A percentile compares a stretch with the other conserved stretches of the same genome.
Conservation (phyloP, 331 rosid genomes). For the Erythrophleum ivorense region DNA sequence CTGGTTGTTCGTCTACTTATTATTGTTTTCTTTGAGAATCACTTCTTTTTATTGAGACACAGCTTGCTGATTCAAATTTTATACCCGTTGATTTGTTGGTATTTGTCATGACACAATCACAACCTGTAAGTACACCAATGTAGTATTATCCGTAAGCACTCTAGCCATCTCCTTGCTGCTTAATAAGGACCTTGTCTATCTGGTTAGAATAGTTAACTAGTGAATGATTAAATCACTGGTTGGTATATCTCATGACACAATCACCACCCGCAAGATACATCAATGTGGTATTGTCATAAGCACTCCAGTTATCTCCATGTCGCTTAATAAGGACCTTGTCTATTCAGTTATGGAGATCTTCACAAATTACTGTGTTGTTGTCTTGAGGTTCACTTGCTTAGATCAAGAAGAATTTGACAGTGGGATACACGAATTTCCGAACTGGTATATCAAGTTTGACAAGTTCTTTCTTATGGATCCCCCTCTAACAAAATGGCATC, state of each 20-base stretch:
- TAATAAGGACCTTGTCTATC: not conserved
- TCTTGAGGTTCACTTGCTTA: not conserved
- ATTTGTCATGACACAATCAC: constrained; percentile 27
- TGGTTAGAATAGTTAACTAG: constrained; percentile 27
- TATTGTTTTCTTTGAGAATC: not conserved
- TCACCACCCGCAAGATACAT: constrained; percentile 39
- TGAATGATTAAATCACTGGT: not conserved
- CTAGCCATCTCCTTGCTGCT: constrained; percentile 39
- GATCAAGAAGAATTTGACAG: not conserved
- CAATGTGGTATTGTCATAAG: constrained; percentile 8
- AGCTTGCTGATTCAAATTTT: not conserved
- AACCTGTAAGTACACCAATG: constrained; percentile 38
- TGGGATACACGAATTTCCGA: not conserved
- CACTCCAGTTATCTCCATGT: constrained; percentile 22
- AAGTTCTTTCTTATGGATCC: not conserved
- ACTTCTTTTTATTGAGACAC: not conserved
- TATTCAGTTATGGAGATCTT: too few species aligned
- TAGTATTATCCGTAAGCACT: not conserved
- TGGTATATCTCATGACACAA: constrained; percentile 30
- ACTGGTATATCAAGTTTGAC: not conserved
- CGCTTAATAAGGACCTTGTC: too few species aligned
- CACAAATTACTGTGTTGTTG: too few species aligned
- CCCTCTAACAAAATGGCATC: not conserved
- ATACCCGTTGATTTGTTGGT: constrained; percentile 20
- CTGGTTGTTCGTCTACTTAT: not conserved